Conservation (phyloP, 2,329 filamentous ascomycete species). For the Sporothrix humicola region DNA sequence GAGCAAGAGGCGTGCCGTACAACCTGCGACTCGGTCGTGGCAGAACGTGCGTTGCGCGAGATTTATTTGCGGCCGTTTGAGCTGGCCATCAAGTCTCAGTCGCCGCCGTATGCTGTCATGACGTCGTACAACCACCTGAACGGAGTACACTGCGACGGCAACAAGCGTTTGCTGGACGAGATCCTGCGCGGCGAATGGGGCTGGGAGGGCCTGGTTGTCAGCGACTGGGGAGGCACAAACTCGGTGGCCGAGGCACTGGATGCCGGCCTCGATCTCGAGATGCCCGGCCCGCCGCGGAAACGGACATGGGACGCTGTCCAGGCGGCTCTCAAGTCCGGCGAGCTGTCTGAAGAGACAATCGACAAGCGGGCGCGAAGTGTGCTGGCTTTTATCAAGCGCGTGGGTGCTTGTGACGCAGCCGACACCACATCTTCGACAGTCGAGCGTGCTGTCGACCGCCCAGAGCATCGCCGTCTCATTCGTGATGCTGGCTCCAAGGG, state of each 20-base stretch:
- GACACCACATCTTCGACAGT: neutral
- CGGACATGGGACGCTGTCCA: neutral
- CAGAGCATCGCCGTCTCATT: constrained; percentile 65
- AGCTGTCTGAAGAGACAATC: neutral
- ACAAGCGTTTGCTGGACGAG: constrained; percentile 58
- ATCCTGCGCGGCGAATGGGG: constrained; percentile 66
- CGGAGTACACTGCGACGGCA: constrained; percentile 64
- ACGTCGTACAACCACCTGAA: constrained; percentile 71
- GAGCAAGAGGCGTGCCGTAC: constrained; percentile 73
- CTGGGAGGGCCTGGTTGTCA: constrained; percentile 65
- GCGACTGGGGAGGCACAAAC: constrained; percentile 64
- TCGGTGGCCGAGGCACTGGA: constrained; percentile 60
- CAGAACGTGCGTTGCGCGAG: constrained; percentile 69
- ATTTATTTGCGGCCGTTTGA: constrained; percentile 77
- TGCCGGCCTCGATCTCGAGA: constrained; percentile 63
- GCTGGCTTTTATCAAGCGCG: constrained; percentile 8
- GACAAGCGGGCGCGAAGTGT: constrained; percentile 7
- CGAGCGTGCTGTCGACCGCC: neutral
- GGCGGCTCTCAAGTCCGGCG: neutral
- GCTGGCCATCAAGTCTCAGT: constrained; percentile 67
- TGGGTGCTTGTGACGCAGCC: constrained; percentile 4
- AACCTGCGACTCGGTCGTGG: constrained; percentile 67
- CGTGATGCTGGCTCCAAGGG: constrained; percentile 66
- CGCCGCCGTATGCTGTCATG: constrained; percentile 73
- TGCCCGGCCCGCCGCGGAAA: constrained; percentile 56